A percentile compares a stretch with the other conserved stretches of the same genome.
Conservation (phyloP, 352 stramenopile species). For the Phytopythium delawarense region DNA sequence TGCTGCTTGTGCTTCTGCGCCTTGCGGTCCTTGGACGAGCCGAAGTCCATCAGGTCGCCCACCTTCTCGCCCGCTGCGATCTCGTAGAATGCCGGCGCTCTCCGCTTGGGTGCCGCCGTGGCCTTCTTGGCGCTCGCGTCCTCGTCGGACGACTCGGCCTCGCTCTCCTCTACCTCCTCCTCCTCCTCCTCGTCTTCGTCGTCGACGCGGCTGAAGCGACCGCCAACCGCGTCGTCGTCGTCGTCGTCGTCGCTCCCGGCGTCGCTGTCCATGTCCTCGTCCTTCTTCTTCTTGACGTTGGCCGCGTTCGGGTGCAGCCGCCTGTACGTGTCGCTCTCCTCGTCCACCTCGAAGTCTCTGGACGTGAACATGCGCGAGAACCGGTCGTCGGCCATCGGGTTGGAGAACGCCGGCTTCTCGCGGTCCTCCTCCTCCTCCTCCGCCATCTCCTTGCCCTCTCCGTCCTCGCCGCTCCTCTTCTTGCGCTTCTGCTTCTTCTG, state of each 20-base stretch:
- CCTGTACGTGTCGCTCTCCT: slow-evolving; percentile 95
- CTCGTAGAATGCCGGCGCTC: slow-evolving; percentile 82
- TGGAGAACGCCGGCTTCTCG: slow-evolving; percentile 39
- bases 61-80: slow-evolving; percentile 82
- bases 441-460: slow-evolving; percentile 11
- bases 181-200: slow-evolving; percentile 67
- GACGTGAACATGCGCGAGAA: slow-evolving; percentile 98
- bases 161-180: slow-evolving; percentile 51
- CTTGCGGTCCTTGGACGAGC: slow-evolving; percentile 55
- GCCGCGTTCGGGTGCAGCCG: slow-evolving; percentile 93
- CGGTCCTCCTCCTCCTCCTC: slow-evolving; percentile 20
- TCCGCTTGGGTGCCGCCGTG: slow-evolving; percentile 18
- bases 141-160: slow-evolving; percentile 9
- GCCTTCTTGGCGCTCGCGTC: slow-evolving; percentile 6
- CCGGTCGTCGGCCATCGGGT: slow-evolving; percentile 93
- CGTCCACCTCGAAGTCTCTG: slow-evolving; percentile 97
- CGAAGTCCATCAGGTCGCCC: slow-evolving; percentile 75
- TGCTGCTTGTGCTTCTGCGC: slow-evolving; percentile 77
- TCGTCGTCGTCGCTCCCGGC: slow-evolving; percentile 61
- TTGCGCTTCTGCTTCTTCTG: slow-evolving; percentile 35
- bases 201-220: slow-evolving; percentile 67
- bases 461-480: slow-evolving; percentile 24
- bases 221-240: slow-evolving; percentile 37
- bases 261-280: slow-evolving; percentile 92
- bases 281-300: slow-evolving; percentile 63